Conservation (phyloP, 2,329 filamentous ascomycete genomes). For the Ceratocystis huliohia region DNA sequence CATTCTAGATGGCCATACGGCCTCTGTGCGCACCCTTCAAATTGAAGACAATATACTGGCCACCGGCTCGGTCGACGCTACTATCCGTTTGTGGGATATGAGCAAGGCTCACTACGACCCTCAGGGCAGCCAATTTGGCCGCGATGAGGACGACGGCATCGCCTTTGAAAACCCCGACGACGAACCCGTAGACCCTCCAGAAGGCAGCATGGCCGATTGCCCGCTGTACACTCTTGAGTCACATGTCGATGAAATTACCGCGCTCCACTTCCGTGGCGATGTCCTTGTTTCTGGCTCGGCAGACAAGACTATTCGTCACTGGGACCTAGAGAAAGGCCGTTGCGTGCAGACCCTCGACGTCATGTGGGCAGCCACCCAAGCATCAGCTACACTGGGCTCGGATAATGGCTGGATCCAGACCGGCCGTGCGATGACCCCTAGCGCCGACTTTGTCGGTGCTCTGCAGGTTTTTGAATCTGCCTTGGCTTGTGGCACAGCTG, state of each 20-base stretch:
- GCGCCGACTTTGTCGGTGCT: slow-evolving; percentile 86
- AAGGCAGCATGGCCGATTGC: slow-evolving; percentile 78
- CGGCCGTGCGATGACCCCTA: slow-evolving; percentile 37
- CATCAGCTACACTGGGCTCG: slow-evolving; percentile 54
- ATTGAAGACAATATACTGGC: slow-evolving; percentile 92
- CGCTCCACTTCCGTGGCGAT: slow-evolving; percentile 78
- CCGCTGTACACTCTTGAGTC: slow-evolving; percentile 77
- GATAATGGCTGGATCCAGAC: slow-evolving; percentile 61
- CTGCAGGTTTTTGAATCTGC: slow-evolving; percentile 94
- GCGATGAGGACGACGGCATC: slow-evolving; percentile 49
- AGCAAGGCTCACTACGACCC: slow-evolving; percentile 77
- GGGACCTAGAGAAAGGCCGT: slow-evolving; percentile 93
- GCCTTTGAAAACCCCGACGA: slow-evolving; percentile 61
- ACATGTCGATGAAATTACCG: slow-evolving; percentile 89
- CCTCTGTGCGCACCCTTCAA: slow-evolving; percentile 82
- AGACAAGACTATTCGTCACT: slow-evolving; percentile 93
- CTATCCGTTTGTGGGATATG: slow-evolving; percentile 88
- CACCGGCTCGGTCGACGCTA: slow-evolving; percentile 88
- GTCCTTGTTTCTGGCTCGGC: slow-evolving; percentile 89
- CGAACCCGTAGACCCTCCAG: slow-evolving; percentile 53
- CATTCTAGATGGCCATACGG: slow-evolving; percentile 81
- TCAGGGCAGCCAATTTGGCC: slow-evolving; percentile 47
- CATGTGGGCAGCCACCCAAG: slow-evolving; percentile 92
- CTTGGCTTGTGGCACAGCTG: slow-evolving; percentile 87
- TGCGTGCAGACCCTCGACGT: slow-evolving; percentile 96